A percentile compares a stretch with the other conserved stretches of the same genome.
phyloP scores from a whole-genome alignment of 192 early-diverging fungal species.

The Chytriomyces confervae region DNA sequence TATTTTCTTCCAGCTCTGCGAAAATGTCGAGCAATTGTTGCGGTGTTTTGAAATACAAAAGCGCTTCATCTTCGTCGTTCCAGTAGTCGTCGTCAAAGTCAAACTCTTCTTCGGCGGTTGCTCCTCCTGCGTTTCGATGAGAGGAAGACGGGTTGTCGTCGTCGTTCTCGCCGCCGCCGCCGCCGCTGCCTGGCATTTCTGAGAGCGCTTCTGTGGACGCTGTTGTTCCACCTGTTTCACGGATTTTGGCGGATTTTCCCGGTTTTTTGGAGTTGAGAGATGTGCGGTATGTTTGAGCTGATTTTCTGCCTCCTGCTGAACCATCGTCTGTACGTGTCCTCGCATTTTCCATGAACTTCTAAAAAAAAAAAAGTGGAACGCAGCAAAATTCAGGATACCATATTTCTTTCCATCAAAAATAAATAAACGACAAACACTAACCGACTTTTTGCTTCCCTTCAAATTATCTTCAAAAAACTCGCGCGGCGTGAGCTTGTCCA shows the following conservation, averaged over 20 bases:
- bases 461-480: slow-evolving; percentile 51
- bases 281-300: background rate
- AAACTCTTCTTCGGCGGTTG: slow-evolving; percentile 30
- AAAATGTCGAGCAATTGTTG: slow-evolving; percentile 64
- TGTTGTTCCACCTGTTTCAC: too few relatives aligned
- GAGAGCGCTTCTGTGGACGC: background rate
- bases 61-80: slow-evolving; percentile 48
- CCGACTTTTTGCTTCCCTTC: slow-evolving; percentile 1
- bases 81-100: slow-evolving; percentile 39
- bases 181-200: slow-evolving; percentile 10
- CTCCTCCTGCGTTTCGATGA: slow-evolving; percentile 19
- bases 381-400: background rate
- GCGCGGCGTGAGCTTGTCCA: slow-evolving; percentile 64
- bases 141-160: slow-evolving; percentile 19
- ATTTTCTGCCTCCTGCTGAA: slow-evolving; percentile 6
- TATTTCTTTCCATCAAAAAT: background rate
- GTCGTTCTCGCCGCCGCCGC: too few relatives aligned
- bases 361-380: background rate
- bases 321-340: too few relatives aligned
- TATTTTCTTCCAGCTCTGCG: slow-evolving; percentile 68
- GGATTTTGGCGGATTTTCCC: background rate
- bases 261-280: slow-evolving; percentile 15
- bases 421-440: background rate
- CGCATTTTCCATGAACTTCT: background rate
- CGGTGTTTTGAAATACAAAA: slow-evolving; percentile 58